Evolutionary conservation across 768 basidiomycete genomes (phyloP), one percentile per base, ranked within the genome.

Genomic region (Tephrocybe rancida): DNA sequence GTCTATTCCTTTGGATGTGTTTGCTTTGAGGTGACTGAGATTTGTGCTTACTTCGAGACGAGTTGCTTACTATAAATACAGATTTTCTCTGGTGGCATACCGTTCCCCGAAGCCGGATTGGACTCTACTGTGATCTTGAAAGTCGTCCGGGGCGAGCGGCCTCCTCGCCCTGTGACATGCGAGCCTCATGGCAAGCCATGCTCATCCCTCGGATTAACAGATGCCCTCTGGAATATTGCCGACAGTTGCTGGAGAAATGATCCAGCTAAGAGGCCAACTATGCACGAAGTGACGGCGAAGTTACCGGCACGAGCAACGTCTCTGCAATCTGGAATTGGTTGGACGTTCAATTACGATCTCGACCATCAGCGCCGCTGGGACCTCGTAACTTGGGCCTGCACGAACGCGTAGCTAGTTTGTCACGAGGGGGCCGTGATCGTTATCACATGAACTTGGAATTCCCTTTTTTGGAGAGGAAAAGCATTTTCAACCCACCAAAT

Each of bases 1-100:
- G 66, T 73, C 26, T 73, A 74, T 44, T 63, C 71, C 3, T 66
- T 73, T 43, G 72, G 64, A 3, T 63, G 60, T 50, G 60, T 70
- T 39, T 52, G 64, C 11, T 72, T 69, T 47, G 72, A 73, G 68
- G 71, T 72, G 32, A 30, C 7, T 30, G 29, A 6, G 5, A 5
- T 30, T 13, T 6, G 29, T 13, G 7, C 29, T 13, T 6, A 6
- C 35, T 37, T 4, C 8, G n/a, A 16, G 35, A 37, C 11, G 14
- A 16, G n/a, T 37, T 5, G 8, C 16, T 9, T 13, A 37, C 14
- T 16, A 5, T 13, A 5, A 9, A 16, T 16, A 51, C 21, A 73
- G 70, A 55, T 67, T 25, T 71, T 67, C 26, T 62, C 67, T 5
- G 64, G 65, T 0, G 56, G 43, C 0, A 55, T 65, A 13, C 68